These are phyloP conservation scores for Fusarium sp. DNA, from an alignment of 2,329 filamentous ascomycete species.

Conservation along the genomic window DNA sequence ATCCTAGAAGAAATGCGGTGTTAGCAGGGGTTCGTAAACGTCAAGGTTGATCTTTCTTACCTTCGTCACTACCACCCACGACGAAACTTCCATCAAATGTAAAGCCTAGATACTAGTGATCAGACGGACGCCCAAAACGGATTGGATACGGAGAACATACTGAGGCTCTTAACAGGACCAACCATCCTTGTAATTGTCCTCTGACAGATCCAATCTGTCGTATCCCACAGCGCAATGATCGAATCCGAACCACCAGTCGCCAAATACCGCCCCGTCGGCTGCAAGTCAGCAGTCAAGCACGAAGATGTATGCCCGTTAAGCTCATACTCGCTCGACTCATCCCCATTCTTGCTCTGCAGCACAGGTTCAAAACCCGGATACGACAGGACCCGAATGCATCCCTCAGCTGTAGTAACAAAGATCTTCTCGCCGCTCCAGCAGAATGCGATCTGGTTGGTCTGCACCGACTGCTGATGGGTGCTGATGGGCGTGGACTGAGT, in stretches of 20 bases:
- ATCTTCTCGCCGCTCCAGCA: conserved; percentile 80
- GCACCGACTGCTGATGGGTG: conserved; percentile 72
- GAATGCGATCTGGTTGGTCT: conserved; percentile 82
- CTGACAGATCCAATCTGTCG: conserved; percentile 81
- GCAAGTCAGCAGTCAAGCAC: conserved; percentile 77
- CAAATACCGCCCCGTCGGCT: conserved; percentile 79
- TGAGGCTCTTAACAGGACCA: conserved; percentile 78
- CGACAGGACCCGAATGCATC: conserved; percentile 77
- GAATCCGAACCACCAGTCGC: conserved; percentile 84
- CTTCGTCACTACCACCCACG: conserved; percentile 81
- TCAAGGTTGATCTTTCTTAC: conserved; percentile 53
- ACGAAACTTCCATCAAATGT: conserved; percentile 84
- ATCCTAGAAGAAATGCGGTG: conserved; percentile 54
- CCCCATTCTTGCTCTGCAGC: conserved; percentile 63
- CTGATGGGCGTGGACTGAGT: conserved; percentile 68
- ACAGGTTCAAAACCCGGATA: conserved; percentile 75
- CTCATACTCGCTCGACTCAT: conserved; percentile 67
- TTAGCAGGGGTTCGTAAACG: conserved; percentile 6
- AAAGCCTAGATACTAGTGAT: conserved; percentile 68
- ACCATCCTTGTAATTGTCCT: conserved; percentile 78
- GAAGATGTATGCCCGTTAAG: conserved; percentile 82
- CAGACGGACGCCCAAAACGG: conserved; percentile 16
- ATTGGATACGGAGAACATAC: conserved; percentile 58
- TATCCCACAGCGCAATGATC: conserved; percentile 84
- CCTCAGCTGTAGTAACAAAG: conserved; percentile 79